A percentile compares a stretch with the other conserved stretches of the same genome.
These are phyloP conservation scores for Aspergillus arachidicola DNA, from an alignment of 2,329 filamentous ascomycete genomes.

Conservation along the genomic window DNA sequence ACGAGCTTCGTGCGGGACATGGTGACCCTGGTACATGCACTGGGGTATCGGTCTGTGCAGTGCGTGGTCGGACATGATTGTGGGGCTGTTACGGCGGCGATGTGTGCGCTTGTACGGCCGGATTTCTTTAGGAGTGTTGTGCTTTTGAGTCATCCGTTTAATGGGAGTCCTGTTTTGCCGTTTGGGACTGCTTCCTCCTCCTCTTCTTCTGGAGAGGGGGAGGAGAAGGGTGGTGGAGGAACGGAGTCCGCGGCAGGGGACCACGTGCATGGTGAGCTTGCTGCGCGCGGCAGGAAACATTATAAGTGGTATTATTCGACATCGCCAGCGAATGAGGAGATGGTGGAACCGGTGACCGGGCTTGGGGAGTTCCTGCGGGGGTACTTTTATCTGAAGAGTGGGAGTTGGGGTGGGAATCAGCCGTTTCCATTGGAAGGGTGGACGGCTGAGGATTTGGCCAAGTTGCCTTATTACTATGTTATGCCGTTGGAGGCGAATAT, in stretches of 20 bases:
- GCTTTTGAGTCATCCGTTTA: conserved; percentile 68
- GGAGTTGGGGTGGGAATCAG: conserved; percentile 58
- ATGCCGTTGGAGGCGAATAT: conserved; percentile 63
- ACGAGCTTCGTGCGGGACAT: conserved; percentile 65
- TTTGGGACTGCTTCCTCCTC: conserved; percentile 45
- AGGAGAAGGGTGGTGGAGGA: conserved; percentile 6
- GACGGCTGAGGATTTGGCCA: conserved; percentile 59
- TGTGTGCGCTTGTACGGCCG: conserved; percentile 63
- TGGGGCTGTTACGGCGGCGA: conserved; percentile 62
- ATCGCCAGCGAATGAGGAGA: conserved; percentile 37
- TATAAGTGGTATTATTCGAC: conserved; percentile 65
- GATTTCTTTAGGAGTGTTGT: conserved; percentile 66
- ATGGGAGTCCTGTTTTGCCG: conserved; percentile 53
- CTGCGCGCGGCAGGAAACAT: conserved; percentile 62
- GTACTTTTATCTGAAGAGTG: conserved; percentile 70
- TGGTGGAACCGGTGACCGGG: conserved; percentile 47
- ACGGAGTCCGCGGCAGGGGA: conserved; percentile 24
- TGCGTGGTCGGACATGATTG: conserved; percentile 70
- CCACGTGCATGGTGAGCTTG: conserved; percentile 61
- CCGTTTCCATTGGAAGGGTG: conserved; percentile 58
- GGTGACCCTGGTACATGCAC: conserved; percentile 60
- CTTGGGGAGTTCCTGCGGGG: conserved; percentile 65
- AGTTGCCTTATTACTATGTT: conserved; percentile 70
- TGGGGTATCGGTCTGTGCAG: conserved; percentile 61
- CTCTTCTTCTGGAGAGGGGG: neutral